Base-by-base conservation (phyloP, 2,329 filamentous ascomycete species). In the Pyricularia sp. region DNA sequence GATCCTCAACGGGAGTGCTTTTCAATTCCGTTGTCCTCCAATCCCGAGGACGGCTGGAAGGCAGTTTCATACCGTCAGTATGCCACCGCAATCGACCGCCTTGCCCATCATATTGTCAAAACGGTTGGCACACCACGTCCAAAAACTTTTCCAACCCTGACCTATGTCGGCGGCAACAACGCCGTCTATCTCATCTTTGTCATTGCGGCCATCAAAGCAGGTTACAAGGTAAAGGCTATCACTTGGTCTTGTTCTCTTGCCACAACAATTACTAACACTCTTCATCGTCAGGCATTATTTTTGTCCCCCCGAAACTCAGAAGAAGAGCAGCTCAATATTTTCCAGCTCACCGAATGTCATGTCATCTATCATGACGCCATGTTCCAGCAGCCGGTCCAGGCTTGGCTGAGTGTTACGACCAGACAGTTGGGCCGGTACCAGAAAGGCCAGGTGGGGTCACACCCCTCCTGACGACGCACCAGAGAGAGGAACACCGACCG, bases 261-360 rank as follows among this genome's bases (percentile, higher is more conserved):
- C 3, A 5, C 4, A 36, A 36, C 12, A 14, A 17, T 31, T 3
- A 9, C 20, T 28, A 17, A 28, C 17, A 20, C 28, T 30, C n/a
- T 28, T 9, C 12, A 10, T 9, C 26, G 11, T 3, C 17, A 80
- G 78, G 75, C 76, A 4, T 72, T 82, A 4, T 78, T 80, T 28
- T 76, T 81, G 28, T 81, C 79, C 28, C 77, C 78, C 1, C 76
- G 80, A 1, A 82, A 81, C 65, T 78, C 78, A 10, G 74, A 75
- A 14, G 79, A 81, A 36, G 79, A 76, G 3, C 79, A 82, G 66
- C 68, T 81, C 20, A 79, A 77, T n/a, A 75, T 83, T 1, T 79
- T 82, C 61, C 74, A 80, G 25, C 75, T 73, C 17, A 80, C 80
- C 0, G 73, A 79, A 65, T 81, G 80, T 70, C 74, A 74, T 30